A percentile compares a stretch with the other conserved stretches of the same genome.
These are phyloP conservation scores for Candida endomychidarum DNA, from an alignment of 805 yeast genomes.

Conservation along the genomic window DNA sequence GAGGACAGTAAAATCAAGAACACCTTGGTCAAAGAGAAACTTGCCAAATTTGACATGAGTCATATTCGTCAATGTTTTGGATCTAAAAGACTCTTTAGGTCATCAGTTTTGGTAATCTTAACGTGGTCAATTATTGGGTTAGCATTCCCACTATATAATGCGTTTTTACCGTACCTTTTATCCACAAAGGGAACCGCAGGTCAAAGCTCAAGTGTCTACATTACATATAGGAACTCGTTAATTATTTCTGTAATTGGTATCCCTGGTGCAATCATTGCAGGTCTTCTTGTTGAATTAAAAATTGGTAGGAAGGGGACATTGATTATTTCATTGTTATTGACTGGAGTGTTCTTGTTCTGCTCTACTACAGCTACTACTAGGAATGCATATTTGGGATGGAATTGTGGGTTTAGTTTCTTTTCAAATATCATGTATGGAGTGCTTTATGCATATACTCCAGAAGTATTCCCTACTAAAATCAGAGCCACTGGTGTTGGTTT, in stretches of 20 bases:
- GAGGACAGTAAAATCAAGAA: conserved; percentile 14
- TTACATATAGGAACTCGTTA: conserved; percentile 32
- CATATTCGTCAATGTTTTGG: conserved; percentile 51
- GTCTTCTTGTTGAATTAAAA: conserved; percentile 29
- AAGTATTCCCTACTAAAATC: conserved; percentile 50
- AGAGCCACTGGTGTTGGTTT: conserved; percentile 61
- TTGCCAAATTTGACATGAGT: conserved; percentile 25
- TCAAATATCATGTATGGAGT: conserved; percentile 59
- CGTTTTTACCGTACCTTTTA: conserved; percentile 53
- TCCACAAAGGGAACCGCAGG: conserved; percentile 38
- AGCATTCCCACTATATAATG: conserved; percentile 56
- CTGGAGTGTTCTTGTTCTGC: conserved; percentile 60
- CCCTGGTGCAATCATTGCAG: conserved; percentile 35
- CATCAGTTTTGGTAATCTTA: conserved; percentile 40
- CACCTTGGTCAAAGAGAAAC: conserved; percentile 23
- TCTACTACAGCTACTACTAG: conserved; percentile 61
- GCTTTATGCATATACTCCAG: conserved; percentile 67
- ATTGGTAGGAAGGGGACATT: conserved; percentile 61
- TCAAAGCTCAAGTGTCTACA: conserved; percentile 28
- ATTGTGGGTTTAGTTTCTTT: conserved; percentile 46
- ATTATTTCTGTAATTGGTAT: conserved; percentile 33
- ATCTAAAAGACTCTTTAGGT: conserved; percentile 41
- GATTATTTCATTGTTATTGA: conserved; percentile 48
- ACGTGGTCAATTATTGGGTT: conserved; percentile 61
- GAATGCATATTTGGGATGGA: conserved; percentile 45